Evolutionary conservation across 192 early-diverging fungal genomes (phyloP).

Genomic region (Backusella tuberculispora): DNA sequence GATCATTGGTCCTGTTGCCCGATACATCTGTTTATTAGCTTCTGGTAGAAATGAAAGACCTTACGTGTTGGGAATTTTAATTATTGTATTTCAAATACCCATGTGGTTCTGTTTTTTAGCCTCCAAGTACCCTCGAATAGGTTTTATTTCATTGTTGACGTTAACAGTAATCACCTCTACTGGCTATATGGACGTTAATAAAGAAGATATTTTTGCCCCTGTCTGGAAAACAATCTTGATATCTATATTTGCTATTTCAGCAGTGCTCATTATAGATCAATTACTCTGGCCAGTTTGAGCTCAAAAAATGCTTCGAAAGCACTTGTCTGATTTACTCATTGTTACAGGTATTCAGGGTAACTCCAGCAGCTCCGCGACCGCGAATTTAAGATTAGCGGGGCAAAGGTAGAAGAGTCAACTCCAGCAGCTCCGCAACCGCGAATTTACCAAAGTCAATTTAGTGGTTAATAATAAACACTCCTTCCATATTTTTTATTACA

Average conservation of each 20-base stretch:
- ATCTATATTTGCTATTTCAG: constrained; percentile 32
- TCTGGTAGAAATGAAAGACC: constrained; percentile 23
- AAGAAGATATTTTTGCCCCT: constrained; percentile 25
- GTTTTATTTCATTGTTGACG: constrained; percentile 36
- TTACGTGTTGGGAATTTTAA: constrained; percentile 26
- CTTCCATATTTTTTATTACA: too few species aligned
- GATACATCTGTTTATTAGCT: constrained; percentile 31
- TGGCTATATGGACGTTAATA: constrained; percentile 8
- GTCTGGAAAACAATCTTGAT: constrained; percentile 31
- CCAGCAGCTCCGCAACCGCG: too few species aligned
- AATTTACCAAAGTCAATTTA: too few species aligned
- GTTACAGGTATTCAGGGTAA: constrained; percentile 37
- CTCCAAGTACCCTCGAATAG: constrained; percentile 29
- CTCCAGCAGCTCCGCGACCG: too few species aligned
- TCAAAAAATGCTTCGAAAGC: constrained; percentile 31
- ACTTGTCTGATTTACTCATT: constrained; percentile 24
- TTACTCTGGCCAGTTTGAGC: constrained; percentile 36
- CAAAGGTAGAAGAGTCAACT: too few species aligned
- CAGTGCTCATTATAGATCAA: constrained; percentile 30
- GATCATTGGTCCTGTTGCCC: constrained; percentile 29
- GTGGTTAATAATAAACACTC: too few species aligned
- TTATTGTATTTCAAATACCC: constrained; percentile 27
- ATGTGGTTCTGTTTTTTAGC: constrained; percentile 34
- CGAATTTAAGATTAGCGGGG: too few species aligned
- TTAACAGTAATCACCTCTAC: constrained; percentile 31